A percentile compares a stretch with the other conserved stretches of the same genome.
Conservation (phyloP, 768 basidiomycete genomes). For the Boletus speciosus region DNA sequence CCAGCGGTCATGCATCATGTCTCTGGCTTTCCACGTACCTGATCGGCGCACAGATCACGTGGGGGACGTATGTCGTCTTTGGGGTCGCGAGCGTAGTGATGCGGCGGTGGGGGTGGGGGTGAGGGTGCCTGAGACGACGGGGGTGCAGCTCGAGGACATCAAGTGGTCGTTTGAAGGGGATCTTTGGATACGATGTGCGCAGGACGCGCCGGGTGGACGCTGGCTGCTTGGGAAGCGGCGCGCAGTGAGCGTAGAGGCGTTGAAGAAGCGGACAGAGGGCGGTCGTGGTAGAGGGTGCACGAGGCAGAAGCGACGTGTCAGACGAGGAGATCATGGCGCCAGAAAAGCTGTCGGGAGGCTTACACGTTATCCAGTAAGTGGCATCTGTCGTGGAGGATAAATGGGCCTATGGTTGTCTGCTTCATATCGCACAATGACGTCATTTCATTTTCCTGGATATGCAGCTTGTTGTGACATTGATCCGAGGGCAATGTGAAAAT, state of each 20-base stretch:
- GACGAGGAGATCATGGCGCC: neutral
- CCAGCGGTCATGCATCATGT: constrained; percentile 28
- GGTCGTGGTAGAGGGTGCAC: neutral
- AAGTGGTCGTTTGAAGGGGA: constrained; percentile 32
- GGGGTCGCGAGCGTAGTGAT: constrained; percentile 24
- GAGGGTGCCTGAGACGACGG: constrained; percentile 35
- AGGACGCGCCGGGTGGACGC: constrained; percentile 34
- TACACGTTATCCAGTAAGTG: constrained; percentile 4
- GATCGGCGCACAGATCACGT: constrained; percentile 31
- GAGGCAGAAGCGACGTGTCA: neutral
- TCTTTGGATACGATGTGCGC: constrained; percentile 24
- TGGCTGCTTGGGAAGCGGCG: constrained; percentile 22
- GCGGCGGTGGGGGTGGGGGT: no score
- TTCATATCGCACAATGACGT: no score
- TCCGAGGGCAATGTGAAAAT: no score
- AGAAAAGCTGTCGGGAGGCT: neutral
- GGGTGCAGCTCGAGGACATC: constrained; percentile 39
- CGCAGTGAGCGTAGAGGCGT: constrained; percentile 24
- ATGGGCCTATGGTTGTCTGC: neutral
- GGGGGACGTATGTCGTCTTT: constrained; percentile 34
- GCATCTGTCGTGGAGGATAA: neutral
- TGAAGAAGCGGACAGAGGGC: constrained; percentile 12
- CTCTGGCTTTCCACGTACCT: constrained; percentile 38
- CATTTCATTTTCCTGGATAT: neutral
- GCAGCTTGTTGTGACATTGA: neutral